Percentiles rank a stretch among this genome's conserved stretches.
phyloP scores from a whole-genome alignment of 129 eudicot genomes.

The Heracleum sosnowskyi region DNA sequence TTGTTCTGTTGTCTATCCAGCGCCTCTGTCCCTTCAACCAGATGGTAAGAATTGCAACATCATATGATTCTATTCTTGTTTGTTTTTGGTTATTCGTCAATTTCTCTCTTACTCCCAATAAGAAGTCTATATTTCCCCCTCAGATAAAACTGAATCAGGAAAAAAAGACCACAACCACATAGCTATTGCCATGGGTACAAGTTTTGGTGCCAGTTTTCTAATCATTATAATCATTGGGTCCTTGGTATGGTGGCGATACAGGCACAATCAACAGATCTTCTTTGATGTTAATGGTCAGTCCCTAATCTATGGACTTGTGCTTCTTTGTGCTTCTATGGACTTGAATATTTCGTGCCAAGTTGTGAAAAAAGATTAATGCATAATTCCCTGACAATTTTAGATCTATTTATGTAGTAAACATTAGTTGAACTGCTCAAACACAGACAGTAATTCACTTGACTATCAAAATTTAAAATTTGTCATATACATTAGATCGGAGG shows the following conservation, averaged over 20 bases:
- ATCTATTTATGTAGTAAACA: neutral
- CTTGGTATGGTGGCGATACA: constrained; percentile 72
- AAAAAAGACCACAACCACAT: constrained; percentile 37
- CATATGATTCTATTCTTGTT: neutral
- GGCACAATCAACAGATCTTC: constrained; percentile 86
- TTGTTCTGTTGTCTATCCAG: constrained; percentile 71
- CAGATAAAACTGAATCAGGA: constrained; percentile 49
- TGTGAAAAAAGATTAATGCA: neutral
- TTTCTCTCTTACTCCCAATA: neutral
- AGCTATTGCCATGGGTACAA: constrained; percentile 68
- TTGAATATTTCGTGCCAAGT: neutral
- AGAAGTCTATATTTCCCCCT: neutral
- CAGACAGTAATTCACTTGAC: neutral
- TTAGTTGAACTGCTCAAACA: neutral
- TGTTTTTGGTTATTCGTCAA: neutral
- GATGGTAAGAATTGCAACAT: constrained; percentile 46
- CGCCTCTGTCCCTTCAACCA: constrained; percentile 78
- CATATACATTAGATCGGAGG: neutral
- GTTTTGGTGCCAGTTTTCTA: constrained; percentile 61
- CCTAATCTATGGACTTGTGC: neutral
- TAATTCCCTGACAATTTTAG: neutral
- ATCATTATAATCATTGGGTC: constrained; percentile 32
- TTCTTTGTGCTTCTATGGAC: neutral
- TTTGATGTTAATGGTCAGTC: constrained; percentile 83
- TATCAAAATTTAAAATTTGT: neutral